These are phyloP conservation scores for Phallus indusiatus DNA, from an alignment of 768 basidiomycete genomes.

Conservation along the genomic window DNA sequence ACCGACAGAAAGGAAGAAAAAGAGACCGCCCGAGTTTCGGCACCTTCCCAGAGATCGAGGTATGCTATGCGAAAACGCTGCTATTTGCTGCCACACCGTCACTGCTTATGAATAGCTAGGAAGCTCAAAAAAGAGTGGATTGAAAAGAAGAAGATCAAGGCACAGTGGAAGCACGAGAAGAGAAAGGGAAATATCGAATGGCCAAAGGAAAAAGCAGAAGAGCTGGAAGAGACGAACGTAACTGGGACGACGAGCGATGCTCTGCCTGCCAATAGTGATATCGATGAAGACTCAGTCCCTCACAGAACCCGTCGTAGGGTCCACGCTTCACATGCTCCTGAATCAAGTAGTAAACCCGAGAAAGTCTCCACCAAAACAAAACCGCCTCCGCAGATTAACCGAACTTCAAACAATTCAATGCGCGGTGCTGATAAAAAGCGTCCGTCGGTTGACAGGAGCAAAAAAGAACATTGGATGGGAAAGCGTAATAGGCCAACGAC, in stretches of 20 bases:
- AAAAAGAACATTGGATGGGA: not conserved
- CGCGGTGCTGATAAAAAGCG: not conserved
- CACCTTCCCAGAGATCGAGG: slow-evolving; percentile 59
- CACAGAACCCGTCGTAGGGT: too few relatives aligned
- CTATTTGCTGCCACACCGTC: not conserved
- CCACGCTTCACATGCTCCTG: too few relatives aligned
- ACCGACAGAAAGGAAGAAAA: slow-evolving; percentile 30
- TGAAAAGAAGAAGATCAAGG: slow-evolving; percentile 64
- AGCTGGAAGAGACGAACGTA: not conserved
- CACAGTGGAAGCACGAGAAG: slow-evolving; percentile 70
- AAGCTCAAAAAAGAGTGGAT: slow-evolving; percentile 78
- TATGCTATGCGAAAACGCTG: slow-evolving; percentile 17
- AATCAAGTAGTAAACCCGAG: too few relatives aligned
- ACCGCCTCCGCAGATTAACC: not conserved
- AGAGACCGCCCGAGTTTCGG: slow-evolving; percentile 60
- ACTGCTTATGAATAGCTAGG: slow-evolving; percentile 41
- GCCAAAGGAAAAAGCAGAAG: slow-evolving; percentile 3
- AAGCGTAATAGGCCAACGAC: not conserved
- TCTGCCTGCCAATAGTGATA: too few relatives aligned
- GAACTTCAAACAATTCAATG: not conserved
- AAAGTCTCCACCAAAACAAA: too few relatives aligned
- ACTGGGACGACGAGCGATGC: too few relatives aligned
- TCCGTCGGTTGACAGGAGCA: not conserved
- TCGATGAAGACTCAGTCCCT: too few relatives aligned
- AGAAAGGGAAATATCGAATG: slow-evolving; percentile 23